Base-by-base conservation (phyloP, 768 basidiomycete genomes). In the Mycena galopus region DNA sequence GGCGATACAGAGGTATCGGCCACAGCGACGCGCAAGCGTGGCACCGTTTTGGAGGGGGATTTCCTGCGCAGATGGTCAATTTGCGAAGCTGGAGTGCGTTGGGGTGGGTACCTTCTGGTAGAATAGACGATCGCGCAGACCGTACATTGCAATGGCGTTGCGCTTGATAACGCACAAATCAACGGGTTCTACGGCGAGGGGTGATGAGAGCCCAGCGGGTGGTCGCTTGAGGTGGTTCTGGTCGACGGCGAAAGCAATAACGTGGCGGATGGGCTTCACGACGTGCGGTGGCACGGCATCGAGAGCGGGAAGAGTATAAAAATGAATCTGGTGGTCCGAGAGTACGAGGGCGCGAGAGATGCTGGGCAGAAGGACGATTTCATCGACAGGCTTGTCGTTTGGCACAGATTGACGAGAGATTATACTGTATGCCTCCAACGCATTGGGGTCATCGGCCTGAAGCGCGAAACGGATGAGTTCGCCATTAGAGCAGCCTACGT, bases 201-300 rank as follows among this genome's bases (percentile, higher is more conserved):
- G 75, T 35, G 82, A 87, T 72, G 85, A 86, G 27, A 78, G 81
- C 33, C 82, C 76, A 2, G 87, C 86, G 1, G 85, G 77, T 0
- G 87, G 87, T 11, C 92, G 86, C 50, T 82, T 84, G 27, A 94
- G 82, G 74, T 94, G 91, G 59, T 87, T 86, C 66, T 96, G 91
- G 78, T 99, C 97, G 0, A 98, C 90, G 0, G 96, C 91, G 73
- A 97, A 91, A 0, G 93, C 86, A 23, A 93, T 82, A 5, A 95
- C 93, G 69, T 96, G 92, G 55, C 96, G 89, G 27, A 98, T 86
- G 3, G 96, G 93, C 67, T 93, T 93, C 72, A 94, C 91, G 19
- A 82, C 74, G 14, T 83, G 86, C 5, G 83, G 82, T 8, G 91
- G 86, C 0, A 94, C 86, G 1, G 90, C 88, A 69, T 96, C 94